Evolutionary conservation across 176 grass and related monocot species (phyloP).

Genomic region (Avena eriantha): DNA sequence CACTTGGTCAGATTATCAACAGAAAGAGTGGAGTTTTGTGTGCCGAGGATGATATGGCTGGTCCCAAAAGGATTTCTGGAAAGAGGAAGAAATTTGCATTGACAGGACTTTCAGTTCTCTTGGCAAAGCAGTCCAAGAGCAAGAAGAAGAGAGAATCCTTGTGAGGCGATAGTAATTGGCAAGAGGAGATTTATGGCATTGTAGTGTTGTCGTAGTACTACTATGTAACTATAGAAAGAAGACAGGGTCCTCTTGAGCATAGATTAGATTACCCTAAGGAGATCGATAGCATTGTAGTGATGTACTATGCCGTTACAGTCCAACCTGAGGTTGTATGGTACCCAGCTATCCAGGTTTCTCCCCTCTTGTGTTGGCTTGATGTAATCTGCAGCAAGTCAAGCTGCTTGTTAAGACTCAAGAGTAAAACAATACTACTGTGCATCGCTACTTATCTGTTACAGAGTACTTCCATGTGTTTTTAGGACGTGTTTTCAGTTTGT

Average conservation of each 20-base stretch:
- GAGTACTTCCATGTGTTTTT: neutral
- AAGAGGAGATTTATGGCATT: neutral
- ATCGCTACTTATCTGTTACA: neutral
- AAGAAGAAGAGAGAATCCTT: slow-evolving; percentile 83
- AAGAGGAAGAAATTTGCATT: slow-evolving; percentile 88
- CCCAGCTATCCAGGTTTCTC: neutral
- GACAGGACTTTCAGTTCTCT: slow-evolving; percentile 63
- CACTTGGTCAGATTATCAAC: slow-evolving; percentile 89
- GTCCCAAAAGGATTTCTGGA: slow-evolving; percentile 39
- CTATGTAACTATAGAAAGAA: slow-evolving; percentile 41
- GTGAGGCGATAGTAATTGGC: slow-evolving; percentile 20
- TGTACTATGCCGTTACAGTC: slow-evolving; percentile 34
- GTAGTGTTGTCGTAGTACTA: neutral
- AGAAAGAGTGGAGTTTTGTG: slow-evolving; percentile 50
- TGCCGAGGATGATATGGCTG: slow-evolving; percentile 23
- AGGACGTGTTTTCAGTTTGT: neutral
- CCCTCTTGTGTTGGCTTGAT: neutral
- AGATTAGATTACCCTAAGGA: neutral
- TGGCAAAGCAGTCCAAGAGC: slow-evolving; percentile 78
- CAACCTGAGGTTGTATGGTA: slow-evolving; percentile 34
- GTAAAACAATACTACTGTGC: neutral
- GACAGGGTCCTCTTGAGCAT: slow-evolving; percentile 50
- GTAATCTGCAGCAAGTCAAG: slow-evolving; percentile 16
- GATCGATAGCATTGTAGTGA: neutral
- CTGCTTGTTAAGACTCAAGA: slow-evolving; percentile 14